These are phyloP conservation scores for Amylocarpus encephaloides DNA, from an alignment of 2,329 filamentous ascomycete genomes.

Conservation along the genomic window DNA sequence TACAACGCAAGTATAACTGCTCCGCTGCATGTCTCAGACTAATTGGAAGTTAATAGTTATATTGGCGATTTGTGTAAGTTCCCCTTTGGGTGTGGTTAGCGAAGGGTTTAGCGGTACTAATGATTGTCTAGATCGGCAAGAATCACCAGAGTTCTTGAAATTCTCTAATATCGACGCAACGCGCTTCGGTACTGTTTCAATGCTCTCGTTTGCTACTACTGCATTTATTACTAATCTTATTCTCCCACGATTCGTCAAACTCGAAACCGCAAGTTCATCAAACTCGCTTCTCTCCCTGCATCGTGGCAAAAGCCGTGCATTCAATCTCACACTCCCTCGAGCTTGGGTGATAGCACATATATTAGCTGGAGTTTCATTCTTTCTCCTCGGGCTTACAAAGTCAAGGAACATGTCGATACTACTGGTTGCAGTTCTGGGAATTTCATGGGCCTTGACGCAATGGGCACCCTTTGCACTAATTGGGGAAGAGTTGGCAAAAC, in stretches of 20 bases:
- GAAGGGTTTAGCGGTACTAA: not conserved
- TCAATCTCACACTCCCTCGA: constrained; percentile 10
- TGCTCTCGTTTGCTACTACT: constrained; percentile 6
- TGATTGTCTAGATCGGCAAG: constrained; percentile 2
- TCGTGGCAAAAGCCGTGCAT: not conserved
- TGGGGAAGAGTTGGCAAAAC: constrained; percentile 22
- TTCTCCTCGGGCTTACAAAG: constrained; percentile 3
- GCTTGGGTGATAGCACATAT: constrained; percentile 17
- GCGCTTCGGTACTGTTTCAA: constrained; percentile 4
- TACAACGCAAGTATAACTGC: constrained; percentile 22
- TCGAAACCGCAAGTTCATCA: not conserved
- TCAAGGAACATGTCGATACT: constrained; percentile 1
- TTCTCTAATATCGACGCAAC: constrained; percentile 2
- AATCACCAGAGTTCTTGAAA: not conserved
- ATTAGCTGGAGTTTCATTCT: constrained; percentile 3
- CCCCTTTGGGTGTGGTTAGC: not conserved
- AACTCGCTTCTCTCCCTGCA: not conserved
- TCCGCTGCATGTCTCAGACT: not conserved
- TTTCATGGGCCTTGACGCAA: constrained; percentile 29
- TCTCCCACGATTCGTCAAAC: constrained; percentile 1
- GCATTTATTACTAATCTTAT: constrained; percentile 1
- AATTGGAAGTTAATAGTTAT: constrained; percentile 6
- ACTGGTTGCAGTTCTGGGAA: constrained; percentile 14
- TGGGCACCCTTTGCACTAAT: constrained; percentile 30
- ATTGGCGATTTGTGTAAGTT: constrained; percentile 9